A percentile compares a stretch with the other conserved stretches of the same genome.
These are phyloP conservation scores for Phtheirospermum japonicum DNA, from an alignment of 257 asterid genomes.

Conservation along the genomic window DNA sequence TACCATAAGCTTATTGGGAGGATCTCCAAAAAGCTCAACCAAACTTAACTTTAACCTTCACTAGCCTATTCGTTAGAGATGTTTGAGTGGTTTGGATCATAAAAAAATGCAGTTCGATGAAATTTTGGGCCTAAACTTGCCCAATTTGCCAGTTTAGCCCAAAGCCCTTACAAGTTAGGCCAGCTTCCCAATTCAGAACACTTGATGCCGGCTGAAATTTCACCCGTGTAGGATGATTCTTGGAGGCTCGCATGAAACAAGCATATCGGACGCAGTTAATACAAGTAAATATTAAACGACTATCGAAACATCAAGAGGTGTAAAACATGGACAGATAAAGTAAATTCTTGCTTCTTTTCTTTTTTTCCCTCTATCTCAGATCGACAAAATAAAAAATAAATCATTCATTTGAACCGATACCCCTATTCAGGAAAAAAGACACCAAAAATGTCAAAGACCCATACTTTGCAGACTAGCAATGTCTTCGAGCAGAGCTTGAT, in stretches of 20 bases:
- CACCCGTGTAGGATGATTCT: too few relatives aligned
- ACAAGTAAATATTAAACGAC: neutral
- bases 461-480: constrained; percentile 36
- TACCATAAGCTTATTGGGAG: too few relatives aligned
- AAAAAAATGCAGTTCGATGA: too few relatives aligned
- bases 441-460: constrained; percentile 49
- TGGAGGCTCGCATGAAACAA: neutral
- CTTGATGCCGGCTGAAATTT: neutral
- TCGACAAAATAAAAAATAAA: constrained; percentile 7
- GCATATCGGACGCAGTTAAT: neutral
- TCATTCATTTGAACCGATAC: neutral
- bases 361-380: constrained; percentile 10
- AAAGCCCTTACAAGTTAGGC: too few relatives aligned
- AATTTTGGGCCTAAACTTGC: too few relatives aligned
- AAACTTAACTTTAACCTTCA: too few relatives aligned
- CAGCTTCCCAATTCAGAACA: too few relatives aligned
- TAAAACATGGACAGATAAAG: neutral
- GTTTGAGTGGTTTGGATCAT: too few relatives aligned
- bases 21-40: too few relatives aligned
- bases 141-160: too few relatives aligned
- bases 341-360: constrained; percentile 6
- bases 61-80: too few relatives aligned
- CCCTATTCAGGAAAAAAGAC: constrained; percentile 2
- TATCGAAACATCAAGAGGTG: too few relatives aligned
- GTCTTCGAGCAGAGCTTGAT: constrained; percentile 35